These are phyloP conservation scores for Yamadazyma ubonensis DNA, from an alignment of 805 yeast genomes.

Conservation along the genomic window DNA sequence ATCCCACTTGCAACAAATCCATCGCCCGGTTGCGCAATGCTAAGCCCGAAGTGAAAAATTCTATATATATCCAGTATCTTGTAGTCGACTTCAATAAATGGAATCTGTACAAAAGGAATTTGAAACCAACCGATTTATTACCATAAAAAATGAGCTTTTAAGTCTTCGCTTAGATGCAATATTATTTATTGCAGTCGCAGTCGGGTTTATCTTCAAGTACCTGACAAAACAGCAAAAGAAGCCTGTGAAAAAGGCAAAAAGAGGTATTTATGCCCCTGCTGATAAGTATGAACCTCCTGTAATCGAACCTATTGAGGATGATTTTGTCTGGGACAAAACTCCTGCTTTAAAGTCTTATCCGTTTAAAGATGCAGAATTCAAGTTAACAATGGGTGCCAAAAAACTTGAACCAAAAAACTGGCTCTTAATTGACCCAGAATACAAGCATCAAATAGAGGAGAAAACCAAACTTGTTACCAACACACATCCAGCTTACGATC, in stretches of 20 bases:
- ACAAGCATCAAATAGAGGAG: conserved; percentile 23
- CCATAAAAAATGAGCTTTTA: background rate
- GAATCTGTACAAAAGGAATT: background rate
- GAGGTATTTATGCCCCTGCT: conserved; percentile 7
- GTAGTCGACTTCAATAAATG: too few relatives aligned
- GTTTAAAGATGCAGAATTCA: conserved; percentile 58
- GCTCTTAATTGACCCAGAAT: conserved; percentile 40
- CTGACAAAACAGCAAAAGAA: background rate
- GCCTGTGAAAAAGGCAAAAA: background rate
- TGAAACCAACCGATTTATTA: too few relatives aligned
- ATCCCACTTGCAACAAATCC: too few relatives aligned
- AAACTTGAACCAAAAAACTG: conserved; percentile 38
- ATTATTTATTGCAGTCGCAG: background rate
- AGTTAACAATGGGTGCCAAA: conserved; percentile 62
- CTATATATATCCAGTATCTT: too few relatives aligned
- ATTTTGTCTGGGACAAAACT: conserved; percentile 27
- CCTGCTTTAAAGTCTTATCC: conserved; percentile 39
- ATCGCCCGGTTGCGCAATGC: too few relatives aligned
- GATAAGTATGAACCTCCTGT: conserved; percentile 13
- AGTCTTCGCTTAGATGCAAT: background rate
- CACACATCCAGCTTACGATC: conserved; percentile 32
- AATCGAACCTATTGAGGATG: conserved; percentile 19
- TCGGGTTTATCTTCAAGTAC: conserved; percentile 1
- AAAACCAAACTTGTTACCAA: conserved; percentile 31
- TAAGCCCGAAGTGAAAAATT: too few relatives aligned